Evolutionary conservation across 768 basidiomycete genomes (phyloP), one percentile per base, ranked within the genome.

Genomic region (Boletus coccyginus): DNA sequence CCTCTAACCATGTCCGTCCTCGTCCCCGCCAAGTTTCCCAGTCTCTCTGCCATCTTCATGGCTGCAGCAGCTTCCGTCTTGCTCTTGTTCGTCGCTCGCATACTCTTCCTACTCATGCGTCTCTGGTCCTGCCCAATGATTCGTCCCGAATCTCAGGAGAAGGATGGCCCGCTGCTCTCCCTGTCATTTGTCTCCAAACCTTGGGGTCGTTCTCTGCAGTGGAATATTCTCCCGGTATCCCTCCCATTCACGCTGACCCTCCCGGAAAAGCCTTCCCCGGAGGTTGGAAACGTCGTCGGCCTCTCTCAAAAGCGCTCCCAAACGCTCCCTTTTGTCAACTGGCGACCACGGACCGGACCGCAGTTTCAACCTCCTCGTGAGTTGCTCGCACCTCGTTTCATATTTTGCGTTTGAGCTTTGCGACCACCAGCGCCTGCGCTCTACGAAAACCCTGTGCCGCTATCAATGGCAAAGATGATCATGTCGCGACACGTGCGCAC

Each of bases 391-490:
- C 32, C 29, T 29, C 7, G n/a, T 24, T 38, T 32, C 36, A 46
- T 24, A n/a, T 49, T 36, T 31, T 27, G n/a, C 17, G 17, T 53
- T 27, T 48, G 50, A 56, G 46, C 57, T 21, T 29, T 11, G 38
- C 36, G 10, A 32, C 47, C n/a, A 5, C 13, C 21, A 79, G 78
- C 77, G 45, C 75, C 78, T 31, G 74, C 76, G 1, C 59, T 77
- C 17, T 79, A 80, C 51, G 72, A 78, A 57, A 75, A 61, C 53
- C 74, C 74, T 49, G 69, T 73, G 38, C 78, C 78, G 45, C 60
- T 76, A 41, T 80, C 79, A 9, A 80, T 80, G 78, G 78, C 78
- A 35, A 80, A 80, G 64, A 74, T 80, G 56, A 80, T 80, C 59
- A 80, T 80, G 79, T 79, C 78, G 31, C 77, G 78, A 65, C 78